Base-by-base conservation (phyloP, 23 red algal genomes). In the Gracilaria vermiculophylla region DNA sequence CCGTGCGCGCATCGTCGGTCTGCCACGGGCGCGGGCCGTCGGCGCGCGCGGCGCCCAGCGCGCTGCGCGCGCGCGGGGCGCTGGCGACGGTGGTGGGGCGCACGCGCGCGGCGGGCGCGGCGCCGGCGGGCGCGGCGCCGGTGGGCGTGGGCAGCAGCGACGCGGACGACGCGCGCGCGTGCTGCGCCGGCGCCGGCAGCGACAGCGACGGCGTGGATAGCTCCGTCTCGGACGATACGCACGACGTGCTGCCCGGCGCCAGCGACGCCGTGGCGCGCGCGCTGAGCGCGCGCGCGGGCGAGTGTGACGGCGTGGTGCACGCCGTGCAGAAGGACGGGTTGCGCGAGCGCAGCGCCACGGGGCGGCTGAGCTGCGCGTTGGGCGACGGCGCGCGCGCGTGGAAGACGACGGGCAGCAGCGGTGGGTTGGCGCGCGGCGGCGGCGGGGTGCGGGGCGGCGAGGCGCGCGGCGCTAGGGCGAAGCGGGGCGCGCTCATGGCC, bases 261-360 rank as follows among this genome's bases (percentile, higher is more conserved):
- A 31, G 56, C 56, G 19, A n/a, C 56, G 19, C 31, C 5, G 9
- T 34, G 61, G 17, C 35, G 61, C 15, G 61, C 64, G 64, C 64
- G 64, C 37, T 16, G 5, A 70, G 64, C 16, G 19, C 3, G 35
- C 28, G 61, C 31, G 35, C 31, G 9, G 37, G 35, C 64, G 64
- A 43, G 10, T 42, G 34, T 34, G 64, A 70, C 64, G 64, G 64
- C 55, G 55, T 60, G 19, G 55, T 60, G 55, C 55, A 60, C 55
- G 55, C 55, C 55, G 55, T 70, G 33, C 64, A 70, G 64, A 70
- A 70, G 34, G 64, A 70, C 64, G 64, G 25, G 33, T 70, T 70
- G 15, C 64, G 64, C 35, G 64, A 70, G 34, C 64, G 64, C 33
- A 70, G 25, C 5, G 64, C 64, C 35, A 70, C 64, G 1, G 64